phyloP scores from a whole-genome alignment of 2,329 filamentous ascomycete species.

The Taxawa tesnikishii region DNA sequence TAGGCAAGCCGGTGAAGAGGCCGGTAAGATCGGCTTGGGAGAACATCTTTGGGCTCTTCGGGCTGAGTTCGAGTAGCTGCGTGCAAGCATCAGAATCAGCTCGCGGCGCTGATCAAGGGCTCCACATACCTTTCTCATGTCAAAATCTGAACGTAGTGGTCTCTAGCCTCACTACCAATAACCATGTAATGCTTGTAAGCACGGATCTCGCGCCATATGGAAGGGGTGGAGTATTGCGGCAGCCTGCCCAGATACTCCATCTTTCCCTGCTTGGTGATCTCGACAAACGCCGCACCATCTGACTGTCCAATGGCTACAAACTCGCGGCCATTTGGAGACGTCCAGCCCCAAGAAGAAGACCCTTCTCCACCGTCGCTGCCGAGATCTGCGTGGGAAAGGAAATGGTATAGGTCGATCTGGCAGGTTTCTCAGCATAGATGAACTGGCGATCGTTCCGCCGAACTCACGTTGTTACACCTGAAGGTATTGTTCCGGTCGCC shows the following conservation, averaged over 20 bases:
- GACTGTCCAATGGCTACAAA: conserved; percentile 43
- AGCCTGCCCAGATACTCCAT: conserved; percentile 42
- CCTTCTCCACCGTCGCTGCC: conserved; percentile 33
- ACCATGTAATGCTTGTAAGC: conserved; percentile 29
- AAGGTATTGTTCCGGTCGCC: conserved; percentile 38
- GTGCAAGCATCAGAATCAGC: too few relatives aligned
- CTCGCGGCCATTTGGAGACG: conserved; percentile 38
- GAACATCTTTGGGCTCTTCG: conserved; percentile 29
- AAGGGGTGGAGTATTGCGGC: conserved; percentile 33
- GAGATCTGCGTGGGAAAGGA: conserved; percentile 41
- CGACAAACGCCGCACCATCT: conserved; percentile 43
- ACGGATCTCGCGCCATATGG: conserved; percentile 42
- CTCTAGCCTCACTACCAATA: conserved; percentile 31
- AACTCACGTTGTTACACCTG: conserved; percentile 29
- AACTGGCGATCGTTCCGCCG: too few relatives aligned
- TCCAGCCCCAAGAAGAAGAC: conserved; percentile 43
- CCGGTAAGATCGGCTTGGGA: conserved; percentile 29
- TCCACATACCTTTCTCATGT: conserved; percentile 49
- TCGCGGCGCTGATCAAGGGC: too few relatives aligned
- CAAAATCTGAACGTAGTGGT: conserved; percentile 52
- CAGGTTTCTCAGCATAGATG: too few relatives aligned
- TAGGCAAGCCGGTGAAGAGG: conserved; percentile 29
- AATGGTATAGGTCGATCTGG: conserved; percentile 43
- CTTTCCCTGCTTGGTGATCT: conserved; percentile 38
- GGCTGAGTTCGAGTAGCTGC: conserved; percentile 37